Base-by-base conservation (phyloP, 352 stramenopile species). In the Pythium dissotocum region DNA sequence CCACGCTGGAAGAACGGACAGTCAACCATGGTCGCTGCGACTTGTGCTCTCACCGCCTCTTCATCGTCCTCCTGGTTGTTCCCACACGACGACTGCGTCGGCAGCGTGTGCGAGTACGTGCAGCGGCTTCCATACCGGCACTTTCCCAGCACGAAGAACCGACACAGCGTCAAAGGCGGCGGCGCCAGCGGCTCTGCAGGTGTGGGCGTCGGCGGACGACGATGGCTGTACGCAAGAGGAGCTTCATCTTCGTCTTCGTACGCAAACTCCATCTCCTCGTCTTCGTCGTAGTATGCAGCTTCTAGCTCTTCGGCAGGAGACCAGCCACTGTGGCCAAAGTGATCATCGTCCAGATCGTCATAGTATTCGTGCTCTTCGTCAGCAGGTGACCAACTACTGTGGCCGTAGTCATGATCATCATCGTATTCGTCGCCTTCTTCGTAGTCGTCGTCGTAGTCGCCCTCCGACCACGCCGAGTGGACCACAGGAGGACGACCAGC, bases 141-240 rank as follows among this genome's bases (percentile, higher is more conserved):
- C 58, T 90, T 93, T 32, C 82, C 85, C 16, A 93, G 71, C 69
- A 93, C 85, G 69, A 82, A 93, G 63, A 93, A 93, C 56, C 85
- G 83, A 32, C 85, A 93, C 16, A 93, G 77, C 49, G 68, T 58
- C 12, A 64, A 65, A 10, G 79, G 65, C 16, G 77, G 73, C 2
- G 80, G 66, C 21, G 58, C 44, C 1, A 65, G 55, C 21, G 66
- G 44, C 36, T 42, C 9, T 36, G 67, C 51, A 10, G 54, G 36
- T 21, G 24, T 51, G 13, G 48, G 36, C 36, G 33, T 40, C 28
- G 18, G n/a, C 16, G 44, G 10, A 36, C 30, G 42, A 53, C 57
- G 28, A n/a, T 63, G 10, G 33, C 65, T 52, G 61, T 66, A 52
- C 24, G 55, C 48, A 28, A 58, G 58, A 4, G 55, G 59, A 3